Conservation (phyloP, 2,329 filamentous ascomycete genomes). For the Phyllosticta citribraziliensis region DNA sequence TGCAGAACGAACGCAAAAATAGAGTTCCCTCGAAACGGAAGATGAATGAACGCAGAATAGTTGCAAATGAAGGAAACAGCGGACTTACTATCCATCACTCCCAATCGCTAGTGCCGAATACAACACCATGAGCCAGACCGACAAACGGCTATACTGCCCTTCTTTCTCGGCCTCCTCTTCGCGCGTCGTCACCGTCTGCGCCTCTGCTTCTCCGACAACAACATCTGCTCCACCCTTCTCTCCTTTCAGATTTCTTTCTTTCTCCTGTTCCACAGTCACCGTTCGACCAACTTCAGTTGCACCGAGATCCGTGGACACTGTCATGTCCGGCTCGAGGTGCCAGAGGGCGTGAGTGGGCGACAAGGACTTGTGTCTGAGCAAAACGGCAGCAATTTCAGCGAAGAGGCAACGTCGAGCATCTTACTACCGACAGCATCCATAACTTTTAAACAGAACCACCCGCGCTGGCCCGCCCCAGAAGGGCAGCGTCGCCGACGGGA, state of each 20-base stretch:
- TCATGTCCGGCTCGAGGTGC: not conserved
- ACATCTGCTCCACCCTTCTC: not conserved
- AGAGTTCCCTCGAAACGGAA: not conserved
- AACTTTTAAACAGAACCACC: not conserved
- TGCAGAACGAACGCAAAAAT: not conserved
- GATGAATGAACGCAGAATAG: not conserved
- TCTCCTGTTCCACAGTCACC: not conserved
- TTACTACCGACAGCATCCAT: not conserved
- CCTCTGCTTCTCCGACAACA: not conserved
- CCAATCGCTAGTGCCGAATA: conserved; percentile 27
- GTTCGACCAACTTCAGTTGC: not conserved
- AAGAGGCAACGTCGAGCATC: not conserved
- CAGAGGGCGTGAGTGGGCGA: too few species aligned
- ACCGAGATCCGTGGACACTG: not conserved
- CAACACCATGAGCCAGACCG: conserved; percentile 21
- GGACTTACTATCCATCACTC: conserved; percentile 21
- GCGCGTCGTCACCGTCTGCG: not conserved
- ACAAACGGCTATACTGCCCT: not conserved
- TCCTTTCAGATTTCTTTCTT: not conserved
- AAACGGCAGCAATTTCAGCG: not conserved
- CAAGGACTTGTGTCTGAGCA: too few species aligned
- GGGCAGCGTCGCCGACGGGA: not conserved
- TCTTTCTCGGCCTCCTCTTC: not conserved
- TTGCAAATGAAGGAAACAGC: not conserved
- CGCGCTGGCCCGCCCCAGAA: not conserved